These are phyloP conservation scores for Emergomyces orientalis DNA, from an alignment of 2,329 filamentous ascomycete genomes.

Conservation along the genomic window DNA sequence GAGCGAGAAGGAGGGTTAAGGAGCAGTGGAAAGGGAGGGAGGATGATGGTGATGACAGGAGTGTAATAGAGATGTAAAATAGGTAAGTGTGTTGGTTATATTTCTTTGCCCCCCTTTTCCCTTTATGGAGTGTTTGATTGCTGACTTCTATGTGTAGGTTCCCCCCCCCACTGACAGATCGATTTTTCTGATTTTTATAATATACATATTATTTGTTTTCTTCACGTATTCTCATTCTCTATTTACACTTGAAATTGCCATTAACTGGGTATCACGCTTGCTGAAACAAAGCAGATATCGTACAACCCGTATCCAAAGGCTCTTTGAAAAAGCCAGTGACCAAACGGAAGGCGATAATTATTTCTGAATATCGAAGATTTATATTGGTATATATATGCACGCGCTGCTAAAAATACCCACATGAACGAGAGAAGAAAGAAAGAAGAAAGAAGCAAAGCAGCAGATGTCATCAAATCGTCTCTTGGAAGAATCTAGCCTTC, in stretches of 20 bases:
- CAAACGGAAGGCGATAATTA: background rate
- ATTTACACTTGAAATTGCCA: background rate
- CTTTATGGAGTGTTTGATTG: background rate
- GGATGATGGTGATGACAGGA: constrained; percentile 10
- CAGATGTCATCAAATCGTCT: background rate
- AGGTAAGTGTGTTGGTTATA: constrained; percentile 8
- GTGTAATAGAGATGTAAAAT: constrained; percentile 2
- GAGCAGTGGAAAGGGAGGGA: constrained; percentile 30
- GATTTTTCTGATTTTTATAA: constrained; percentile 3
- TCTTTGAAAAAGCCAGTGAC: background rate
- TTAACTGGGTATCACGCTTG: background rate
- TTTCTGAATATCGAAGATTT: background rate
- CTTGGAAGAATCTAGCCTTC: constrained; percentile 10
- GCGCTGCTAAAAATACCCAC: background rate
- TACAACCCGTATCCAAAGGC: background rate
- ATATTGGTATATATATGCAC: constrained; percentile 1
- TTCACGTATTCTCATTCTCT: background rate
- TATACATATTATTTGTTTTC: background rate
- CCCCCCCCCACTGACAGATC: background rate
- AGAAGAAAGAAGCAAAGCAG: background rate
- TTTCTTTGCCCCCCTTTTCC: background rate
- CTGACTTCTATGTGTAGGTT: background rate
- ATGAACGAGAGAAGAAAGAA: background rate
- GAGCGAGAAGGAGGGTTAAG: constrained; percentile 32
- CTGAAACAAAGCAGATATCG: background rate